Conservation (phyloP, 306 rosid species). For the Crotalaria pallida region DNA sequence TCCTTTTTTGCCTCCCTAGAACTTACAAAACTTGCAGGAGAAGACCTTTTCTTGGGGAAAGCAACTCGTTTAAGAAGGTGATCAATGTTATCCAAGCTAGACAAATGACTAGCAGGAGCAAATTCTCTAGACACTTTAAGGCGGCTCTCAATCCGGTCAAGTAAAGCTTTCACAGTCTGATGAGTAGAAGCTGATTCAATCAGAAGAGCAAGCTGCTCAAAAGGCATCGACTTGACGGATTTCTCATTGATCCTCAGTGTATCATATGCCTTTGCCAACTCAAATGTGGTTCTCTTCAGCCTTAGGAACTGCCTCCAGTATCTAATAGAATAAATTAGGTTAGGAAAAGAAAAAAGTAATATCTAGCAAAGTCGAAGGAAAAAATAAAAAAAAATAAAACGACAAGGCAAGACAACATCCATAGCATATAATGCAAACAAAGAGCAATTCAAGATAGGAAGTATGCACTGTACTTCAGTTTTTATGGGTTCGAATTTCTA, state of each 20-base stretch:
- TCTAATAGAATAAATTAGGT: conserved; percentile 36
- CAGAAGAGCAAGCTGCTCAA: conserved; percentile 78
- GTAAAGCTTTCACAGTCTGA: conserved; percentile 63
- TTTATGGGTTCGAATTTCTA: background rate
- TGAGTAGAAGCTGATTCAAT: conserved; percentile 78
- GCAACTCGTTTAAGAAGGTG: conserved; percentile 88
- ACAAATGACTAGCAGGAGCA: conserved; percentile 34
- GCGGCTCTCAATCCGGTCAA: conserved; percentile 81
- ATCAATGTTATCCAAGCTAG: conserved; percentile 73
- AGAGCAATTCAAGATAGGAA: background rate
- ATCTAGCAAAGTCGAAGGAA: background rate
- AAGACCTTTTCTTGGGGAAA: conserved; percentile 60
- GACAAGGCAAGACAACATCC: background rate
- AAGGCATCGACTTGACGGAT: conserved; percentile 70
- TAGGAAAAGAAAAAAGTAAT: background rate
- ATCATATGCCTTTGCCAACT: conserved; percentile 63
- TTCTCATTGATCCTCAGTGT: conserved; percentile 58
- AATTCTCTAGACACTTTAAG: conserved; percentile 51
- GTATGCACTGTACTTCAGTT: background rate
- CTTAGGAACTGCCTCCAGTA: conserved; percentile 74
- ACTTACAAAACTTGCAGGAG: conserved; percentile 52
- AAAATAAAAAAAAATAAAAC: background rate
- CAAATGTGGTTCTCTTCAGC: conserved; percentile 62
- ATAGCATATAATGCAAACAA: background rate
- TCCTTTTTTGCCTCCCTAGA: conserved; percentile 46